Evolutionary conservation across 257 asterid species (phyloP), one percentile per base, ranked within the genome.

Genomic region (Solanum megistacrolobum): DNA sequence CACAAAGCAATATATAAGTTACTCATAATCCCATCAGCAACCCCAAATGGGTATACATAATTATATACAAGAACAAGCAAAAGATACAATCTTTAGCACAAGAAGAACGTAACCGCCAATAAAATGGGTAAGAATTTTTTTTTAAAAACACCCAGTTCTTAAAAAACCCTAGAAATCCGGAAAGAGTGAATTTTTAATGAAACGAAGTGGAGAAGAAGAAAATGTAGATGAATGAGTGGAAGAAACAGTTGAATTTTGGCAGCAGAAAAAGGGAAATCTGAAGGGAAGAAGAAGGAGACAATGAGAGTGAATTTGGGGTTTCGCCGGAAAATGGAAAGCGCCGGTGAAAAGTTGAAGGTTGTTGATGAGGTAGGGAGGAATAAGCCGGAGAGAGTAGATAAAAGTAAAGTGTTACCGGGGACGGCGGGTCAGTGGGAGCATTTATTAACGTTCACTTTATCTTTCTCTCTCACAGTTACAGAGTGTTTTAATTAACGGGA

Each of bases 371-470:
- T 83, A 31, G 5, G 72, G 84, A 90, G 83, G 87, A 60, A 35
- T 16, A 87, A 86, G 91, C 71, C 85, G 85, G 83, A n/a, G 29
- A 39, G 14, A 79, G 65, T 43, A 5, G 16, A 66, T 62, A 62
- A 66, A 84, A 88, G 65, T 74, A 69, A 46, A 86, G 89, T 79
- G 89, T 83, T 18, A 52, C 92, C 94, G 94, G 91, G 88, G 62
- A 88, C 84, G 68, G 89, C 66, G 60, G 85, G 89, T 84, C 89
- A 89, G 90, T 86, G 86, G 86, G 83, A 83, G 88, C 92, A 92
- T 88, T 90, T 75, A 86, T 43, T 43, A 31, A 89, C 75, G 89
- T 89, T 0, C 46, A 36, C 92, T 83, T 43, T 43, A 43, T 43
- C 52, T 60, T 89, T 85, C 69, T 71, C 93, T 66, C n/a, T 18